Conservation (phyloP, 129 eudicot species). For the Artemisia annua region DNA sequence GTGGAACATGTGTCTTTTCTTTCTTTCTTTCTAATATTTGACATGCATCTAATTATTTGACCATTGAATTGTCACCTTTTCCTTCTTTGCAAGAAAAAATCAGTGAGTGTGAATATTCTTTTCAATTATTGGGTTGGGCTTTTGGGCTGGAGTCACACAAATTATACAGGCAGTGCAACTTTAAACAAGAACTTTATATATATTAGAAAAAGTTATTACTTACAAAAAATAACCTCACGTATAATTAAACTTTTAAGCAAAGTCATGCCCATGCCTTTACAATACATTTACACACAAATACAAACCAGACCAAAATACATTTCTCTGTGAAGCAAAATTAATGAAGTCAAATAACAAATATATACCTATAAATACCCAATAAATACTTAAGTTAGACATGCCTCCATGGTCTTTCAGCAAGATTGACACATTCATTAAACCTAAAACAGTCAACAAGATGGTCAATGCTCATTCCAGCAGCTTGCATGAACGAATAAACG, state of each 20-base stretch:
- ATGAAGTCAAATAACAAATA: slow-evolving; percentile 31
- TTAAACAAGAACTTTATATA: too few relatives aligned
- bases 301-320: slow-evolving; percentile 28
- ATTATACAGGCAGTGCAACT: too few relatives aligned
- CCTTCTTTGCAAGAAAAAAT: too few relatives aligned
- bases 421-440: slow-evolving; percentile 76
- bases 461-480: slow-evolving; percentile 92
- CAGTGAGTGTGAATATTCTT: too few relatives aligned
- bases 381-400: slow-evolving; percentile 61
- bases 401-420: slow-evolving; percentile 98
- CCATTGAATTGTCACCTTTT: too few relatives aligned
- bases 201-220: not conserved
- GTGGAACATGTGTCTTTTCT: too few relatives aligned
- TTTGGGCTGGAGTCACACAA: too few relatives aligned
- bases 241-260: slow-evolving; percentile 24
- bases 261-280: slow-evolving; percentile 25
- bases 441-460: slow-evolving; percentile 96
- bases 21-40: too few relatives aligned
- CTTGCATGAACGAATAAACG: slow-evolving; percentile 94
- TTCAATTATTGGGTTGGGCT: too few relatives aligned
- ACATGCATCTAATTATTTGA: too few relatives aligned
- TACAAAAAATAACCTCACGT: not conserved
- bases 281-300: slow-evolving; percentile 24
- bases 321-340: slow-evolving; percentile 24
- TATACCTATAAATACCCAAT: not conserved